Evolutionary conservation across 306 rosid genomes (phyloP).

Genomic region (Lathyrus sativus): DNA sequence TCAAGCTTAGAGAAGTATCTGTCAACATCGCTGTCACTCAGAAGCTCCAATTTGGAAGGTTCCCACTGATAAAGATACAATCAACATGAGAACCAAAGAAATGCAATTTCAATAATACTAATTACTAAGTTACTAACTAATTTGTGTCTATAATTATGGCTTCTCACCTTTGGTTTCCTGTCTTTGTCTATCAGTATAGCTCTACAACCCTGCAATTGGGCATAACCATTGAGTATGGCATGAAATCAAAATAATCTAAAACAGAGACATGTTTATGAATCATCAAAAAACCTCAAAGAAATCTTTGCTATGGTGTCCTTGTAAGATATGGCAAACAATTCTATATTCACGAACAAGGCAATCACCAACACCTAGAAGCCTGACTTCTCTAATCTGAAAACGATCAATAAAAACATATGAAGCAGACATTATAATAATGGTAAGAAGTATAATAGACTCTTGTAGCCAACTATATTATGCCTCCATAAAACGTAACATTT

Average conservation of each 20-base stretch:
- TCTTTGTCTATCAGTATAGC: slow-evolving; percentile 89
- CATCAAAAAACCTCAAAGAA: slow-evolving; percentile 67
- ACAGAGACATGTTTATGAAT: not conserved
- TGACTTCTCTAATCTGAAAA: slow-evolving; percentile 75
- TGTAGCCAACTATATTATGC: not conserved
- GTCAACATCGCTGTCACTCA: slow-evolving; percentile 51
- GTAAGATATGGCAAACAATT: slow-evolving; percentile 72
- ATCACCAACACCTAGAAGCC: slow-evolving; percentile 78
- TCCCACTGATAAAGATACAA: slow-evolving; percentile 54
- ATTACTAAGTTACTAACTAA: not conserved
- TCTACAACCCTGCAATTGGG: slow-evolving; percentile 81
- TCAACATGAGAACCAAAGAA: slow-evolving; percentile 25
- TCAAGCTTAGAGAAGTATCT: slow-evolving; percentile 61
- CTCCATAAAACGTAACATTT: slow-evolving; percentile 14
- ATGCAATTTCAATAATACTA: slow-evolving; percentile 27
- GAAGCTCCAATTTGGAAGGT: slow-evolving; percentile 62
- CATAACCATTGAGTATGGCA: slow-evolving; percentile 29
- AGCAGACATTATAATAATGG: not conserved
- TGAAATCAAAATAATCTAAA: slow-evolving; percentile 30
- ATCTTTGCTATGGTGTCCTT: slow-evolving; percentile 84
- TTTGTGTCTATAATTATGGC: not conserved
- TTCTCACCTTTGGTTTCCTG: slow-evolving; percentile 81
- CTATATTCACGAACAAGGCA: slow-evolving; percentile 84
- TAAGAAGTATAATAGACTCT: not conserved
- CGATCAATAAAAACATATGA: slow-evolving; percentile 11